Evolutionary conservation across 73 alveolate genomes (phyloP).

Genomic region (Paramecium sexaurelia): DNA sequence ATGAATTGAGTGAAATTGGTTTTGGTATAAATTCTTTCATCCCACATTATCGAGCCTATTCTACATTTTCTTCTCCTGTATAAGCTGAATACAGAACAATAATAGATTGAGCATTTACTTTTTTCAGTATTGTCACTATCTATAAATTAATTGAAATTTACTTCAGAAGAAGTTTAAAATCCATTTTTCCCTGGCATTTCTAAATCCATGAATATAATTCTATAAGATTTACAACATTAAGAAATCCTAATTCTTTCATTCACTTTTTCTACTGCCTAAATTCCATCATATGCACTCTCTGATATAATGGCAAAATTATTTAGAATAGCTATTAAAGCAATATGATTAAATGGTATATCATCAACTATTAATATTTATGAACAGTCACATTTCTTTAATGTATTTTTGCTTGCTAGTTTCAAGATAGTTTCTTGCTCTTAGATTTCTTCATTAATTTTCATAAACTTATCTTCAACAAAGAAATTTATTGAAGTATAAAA

Average conservation of each 20-base stretch:
- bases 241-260: not conserved
- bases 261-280: conserved; percentile 11
- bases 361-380: not conserved
- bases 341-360: conserved; percentile 56
- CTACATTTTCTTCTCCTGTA: conserved; percentile 10
- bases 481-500: conserved; percentile 12
- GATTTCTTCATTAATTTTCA: not conserved
- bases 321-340: not conserved
- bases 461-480: not conserved
- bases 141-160: not conserved
- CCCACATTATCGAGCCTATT: not conserved
- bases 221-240: not conserved
- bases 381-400: conserved; percentile 11
- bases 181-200: conserved; percentile 55
- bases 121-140: not conserved
- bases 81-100: conserved; percentile 21
- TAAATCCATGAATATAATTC: conserved; percentile 1
- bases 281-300: conserved; percentile 42
- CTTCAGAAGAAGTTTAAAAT: conserved; percentile 8
- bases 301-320: not conserved
- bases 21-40: conserved; percentile 22
- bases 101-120: not conserved
- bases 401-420: not conserved
- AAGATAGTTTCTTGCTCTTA: not conserved
- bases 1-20: not conserved